phyloP scores from a whole-genome alignment of 192 early-diverging fungal species.

The Mortierella hygrophila region DNA sequence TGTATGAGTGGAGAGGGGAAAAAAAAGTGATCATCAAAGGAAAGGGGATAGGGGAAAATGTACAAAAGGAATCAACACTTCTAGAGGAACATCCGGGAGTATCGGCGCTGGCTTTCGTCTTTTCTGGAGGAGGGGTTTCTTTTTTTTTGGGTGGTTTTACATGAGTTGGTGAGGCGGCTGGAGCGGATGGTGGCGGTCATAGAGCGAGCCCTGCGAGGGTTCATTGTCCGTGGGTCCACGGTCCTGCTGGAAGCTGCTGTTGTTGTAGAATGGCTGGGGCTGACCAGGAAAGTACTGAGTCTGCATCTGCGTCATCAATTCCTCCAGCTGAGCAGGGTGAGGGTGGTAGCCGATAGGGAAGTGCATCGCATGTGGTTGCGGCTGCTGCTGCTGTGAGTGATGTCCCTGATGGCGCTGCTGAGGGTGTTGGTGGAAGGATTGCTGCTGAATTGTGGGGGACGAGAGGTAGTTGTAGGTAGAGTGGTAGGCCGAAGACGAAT shows the following conservation, averaged over 20 bases:
- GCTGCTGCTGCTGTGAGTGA: constrained; percentile 7
- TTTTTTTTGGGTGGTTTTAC: not conserved
- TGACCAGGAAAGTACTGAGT: constrained; percentile 17
- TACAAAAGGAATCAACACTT: constrained; percentile 2
- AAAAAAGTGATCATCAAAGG: not conserved
- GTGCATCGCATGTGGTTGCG: not conserved
- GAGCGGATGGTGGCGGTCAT: constrained; percentile 25
- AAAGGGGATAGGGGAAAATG: not conserved
- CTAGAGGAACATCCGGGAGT: constrained; percentile 1
- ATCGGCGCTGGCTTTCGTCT: not conserved
- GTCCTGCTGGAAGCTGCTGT: constrained; percentile 9
- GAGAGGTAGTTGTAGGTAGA: not conserved
- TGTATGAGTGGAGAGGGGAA: not conserved
- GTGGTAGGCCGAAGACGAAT: not conserved
- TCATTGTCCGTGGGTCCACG: not conserved
- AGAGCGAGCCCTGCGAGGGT: constrained; percentile 4
- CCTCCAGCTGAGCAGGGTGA: constrained; percentile 22
- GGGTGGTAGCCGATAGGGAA: constrained; percentile 7
- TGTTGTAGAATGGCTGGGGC: not conserved
- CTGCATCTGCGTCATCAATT: constrained; percentile 32
- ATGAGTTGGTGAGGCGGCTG: constrained; percentile 34
- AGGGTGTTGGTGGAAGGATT: not conserved
- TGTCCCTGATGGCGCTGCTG: constrained; percentile 6
- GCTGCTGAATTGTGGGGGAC: not conserved
- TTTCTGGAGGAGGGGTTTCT: not conserved